A percentile compares a stretch with the other conserved stretches of the same genome.
These are phyloP conservation scores for Eimeria brunetti DNA, from an alignment of 169 alveolate species.

Conservation along the genomic window DNA sequence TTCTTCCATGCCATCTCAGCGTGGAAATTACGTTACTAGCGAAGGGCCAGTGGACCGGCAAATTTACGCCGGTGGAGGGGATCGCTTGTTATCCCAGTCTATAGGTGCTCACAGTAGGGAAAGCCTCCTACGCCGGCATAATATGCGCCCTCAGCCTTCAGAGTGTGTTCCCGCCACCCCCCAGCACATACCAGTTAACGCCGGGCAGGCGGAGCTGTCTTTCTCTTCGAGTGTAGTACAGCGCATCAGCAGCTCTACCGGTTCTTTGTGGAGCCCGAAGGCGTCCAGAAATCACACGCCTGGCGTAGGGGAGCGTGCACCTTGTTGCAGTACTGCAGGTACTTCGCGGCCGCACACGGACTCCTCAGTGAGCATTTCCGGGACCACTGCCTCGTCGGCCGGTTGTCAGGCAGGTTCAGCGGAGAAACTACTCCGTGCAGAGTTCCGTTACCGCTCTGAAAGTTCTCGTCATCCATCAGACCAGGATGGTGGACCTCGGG, in stretches of 20 bases:
- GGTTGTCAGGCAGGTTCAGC: constrained; percentile 10
- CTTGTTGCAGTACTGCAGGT: neutral
- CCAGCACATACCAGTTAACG: neutral
- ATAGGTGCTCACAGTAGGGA: constrained; percentile 1
- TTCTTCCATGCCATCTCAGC: constrained; percentile 23
- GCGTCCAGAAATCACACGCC: constrained; percentile 39
- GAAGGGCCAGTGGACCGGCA: constrained; percentile 32
- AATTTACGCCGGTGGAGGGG: constrained; percentile 18
- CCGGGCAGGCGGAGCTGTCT: constrained; percentile 24
- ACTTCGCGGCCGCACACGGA: constrained; percentile 16
- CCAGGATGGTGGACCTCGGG: constrained; percentile 28
- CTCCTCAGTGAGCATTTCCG: neutral
- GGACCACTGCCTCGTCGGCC: neutral
- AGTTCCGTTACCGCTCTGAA: constrained; percentile 28
- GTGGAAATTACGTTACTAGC: neutral
- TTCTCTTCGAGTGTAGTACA: constrained; percentile 30
- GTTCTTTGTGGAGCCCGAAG: constrained; percentile 75
- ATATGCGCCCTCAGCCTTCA: constrained; percentile 6
- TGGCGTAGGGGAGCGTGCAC: constrained; percentile 7
- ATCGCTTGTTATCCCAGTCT: constrained; percentile 5
- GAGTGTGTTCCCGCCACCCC: neutral
- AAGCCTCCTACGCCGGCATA: neutral
- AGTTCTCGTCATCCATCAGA: constrained; percentile 24
- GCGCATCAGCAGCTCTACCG: constrained; percentile 64
- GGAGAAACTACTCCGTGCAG: constrained; percentile 44